Evolutionary conservation across 352 stramenopile genomes (phyloP).

Genomic region (Hyaloperonospora brassicae): DNA sequence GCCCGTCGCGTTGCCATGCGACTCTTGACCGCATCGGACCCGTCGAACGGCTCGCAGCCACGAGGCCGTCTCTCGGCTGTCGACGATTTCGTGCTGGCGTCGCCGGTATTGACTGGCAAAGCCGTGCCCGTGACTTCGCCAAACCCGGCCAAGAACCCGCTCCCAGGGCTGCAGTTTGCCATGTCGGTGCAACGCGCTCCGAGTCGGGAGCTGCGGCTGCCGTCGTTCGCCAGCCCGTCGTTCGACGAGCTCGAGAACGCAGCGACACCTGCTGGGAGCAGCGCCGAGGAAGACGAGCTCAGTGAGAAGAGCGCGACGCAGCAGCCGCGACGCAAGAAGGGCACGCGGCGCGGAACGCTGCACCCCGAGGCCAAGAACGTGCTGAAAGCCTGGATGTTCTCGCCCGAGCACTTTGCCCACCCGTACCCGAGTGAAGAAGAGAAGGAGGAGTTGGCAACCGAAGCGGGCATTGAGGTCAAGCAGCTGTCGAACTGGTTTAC

Average conservation of each 20-base stretch:
- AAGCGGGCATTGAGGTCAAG: conserved; percentile 83
- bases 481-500: conserved; percentile 88
- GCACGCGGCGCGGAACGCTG: conserved; percentile 69
- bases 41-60: conserved; percentile 9
- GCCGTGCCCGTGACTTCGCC: conserved; percentile 32
- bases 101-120: conserved; percentile 35
- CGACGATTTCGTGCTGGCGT: conserved; percentile 12
- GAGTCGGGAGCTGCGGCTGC: conserved; percentile 41
- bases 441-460: conserved; percentile 72
- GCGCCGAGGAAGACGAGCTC: conserved; percentile 19
- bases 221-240: conserved; percentile 37
- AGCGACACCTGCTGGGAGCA: conserved; percentile 14
- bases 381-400: conserved; percentile 87
- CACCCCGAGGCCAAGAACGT: conserved; percentile 82
- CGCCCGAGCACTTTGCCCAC: conserved; percentile 80
- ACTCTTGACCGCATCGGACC: conserved; percentile 16
- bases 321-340: conserved; percentile 57
- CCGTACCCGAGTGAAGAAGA: conserved; percentile 84
- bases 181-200: conserved; percentile 39
- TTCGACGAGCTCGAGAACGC: conserved; percentile 27
- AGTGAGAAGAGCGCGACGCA: conserved; percentile 14
- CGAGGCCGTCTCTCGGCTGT: conserved; percentile 9
- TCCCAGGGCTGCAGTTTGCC: conserved; percentile 57
- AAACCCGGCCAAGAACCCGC: conserved; percentile 39
- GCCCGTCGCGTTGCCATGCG: conserved; percentile 26